Base-by-base conservation (phyloP, 2,329 filamentous ascomycete species). In the Tolypocladium guangdongense region DNA sequence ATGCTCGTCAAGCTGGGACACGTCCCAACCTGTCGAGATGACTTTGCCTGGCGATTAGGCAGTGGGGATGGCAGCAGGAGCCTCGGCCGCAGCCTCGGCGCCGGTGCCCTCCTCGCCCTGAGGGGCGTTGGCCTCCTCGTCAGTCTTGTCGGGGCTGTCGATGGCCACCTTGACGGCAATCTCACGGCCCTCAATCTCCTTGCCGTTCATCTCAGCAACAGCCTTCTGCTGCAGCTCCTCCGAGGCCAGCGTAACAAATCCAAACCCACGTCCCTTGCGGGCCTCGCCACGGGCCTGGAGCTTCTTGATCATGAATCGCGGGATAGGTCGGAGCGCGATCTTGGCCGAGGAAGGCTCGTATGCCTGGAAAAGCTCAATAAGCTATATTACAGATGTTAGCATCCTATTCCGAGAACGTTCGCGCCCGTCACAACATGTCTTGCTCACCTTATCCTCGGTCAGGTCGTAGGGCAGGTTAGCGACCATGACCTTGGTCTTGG, bases 231-330 rank as follows among this genome's bases (percentile, higher is more conserved):
- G 93, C 67, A 92, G 75, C 75, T 96, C 91, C 80, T 99, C 92
- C 20, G 90, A 95, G 59, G 87, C 87, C 58, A 99, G 86, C 57
- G 90, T 97, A 59, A 99, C 93, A 72, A 99, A 99, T 62, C 93
- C 93, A 71, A 99, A 99, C 62, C 93, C 93, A 78, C 93, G 93
- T 57, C 93, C 93, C 86, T 99, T 99, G 78, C 93, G 93, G 66
- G 92, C 86, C 78, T 99, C 93, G 69, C 91, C 91, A 70, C 93
- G 92, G 66, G 92, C 91, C 78, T 96, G 91, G 58, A 99, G 89
- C 83, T 99, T 99, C 87, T 96, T 96, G 77, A 99, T 93, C 93
- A 99, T 99, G 81, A 97, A 99, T 66, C 92, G 91, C 63, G 93
- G 93, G 63, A 99, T 99, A 51, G 93, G 93, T 66, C 93, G 92